Evolutionary conservation across 441 rosid species (phyloP).

Genomic region (Kokia cookei): DNA sequence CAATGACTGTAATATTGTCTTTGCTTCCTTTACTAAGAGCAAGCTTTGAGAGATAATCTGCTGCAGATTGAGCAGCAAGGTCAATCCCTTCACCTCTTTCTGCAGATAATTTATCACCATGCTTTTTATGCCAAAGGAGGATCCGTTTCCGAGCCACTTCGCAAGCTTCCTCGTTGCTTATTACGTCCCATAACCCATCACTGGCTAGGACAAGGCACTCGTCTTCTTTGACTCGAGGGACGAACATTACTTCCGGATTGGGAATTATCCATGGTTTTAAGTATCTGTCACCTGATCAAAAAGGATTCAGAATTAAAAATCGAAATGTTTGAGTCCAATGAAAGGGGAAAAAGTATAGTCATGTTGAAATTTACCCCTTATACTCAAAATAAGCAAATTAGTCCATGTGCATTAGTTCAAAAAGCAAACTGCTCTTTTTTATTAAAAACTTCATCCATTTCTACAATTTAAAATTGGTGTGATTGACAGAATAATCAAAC

Average conservation of each 20-base stretch:
- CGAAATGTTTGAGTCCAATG: neutral
- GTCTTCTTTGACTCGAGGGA: constrained; percentile 56
- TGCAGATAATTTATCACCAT: constrained; percentile 24
- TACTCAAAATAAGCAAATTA: too few relatives aligned
- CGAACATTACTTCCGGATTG: constrained; percentile 49
- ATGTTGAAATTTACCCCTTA: too few relatives aligned
- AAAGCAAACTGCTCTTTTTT: too few relatives aligned
- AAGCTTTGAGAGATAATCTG: constrained; percentile 51
- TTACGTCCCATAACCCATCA: constrained; percentile 71
- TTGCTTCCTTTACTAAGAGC: constrained; percentile 68
- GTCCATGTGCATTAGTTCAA: too few relatives aligned
- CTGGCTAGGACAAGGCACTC: constrained; percentile 60
- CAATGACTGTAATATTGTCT: constrained; percentile 57
- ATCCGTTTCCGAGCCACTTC: constrained; percentile 53
- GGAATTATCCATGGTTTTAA: constrained; percentile 67
- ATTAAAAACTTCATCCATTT: too few relatives aligned
- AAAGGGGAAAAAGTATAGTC: too few relatives aligned
- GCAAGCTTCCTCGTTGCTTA: constrained; percentile 59
- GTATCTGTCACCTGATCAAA: constrained; percentile 51
- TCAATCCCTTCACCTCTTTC: constrained; percentile 37
- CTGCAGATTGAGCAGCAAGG: constrained; percentile 55
- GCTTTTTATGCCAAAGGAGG: constrained; percentile 63
- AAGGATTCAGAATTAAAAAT: neutral
- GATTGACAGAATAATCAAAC: too few relatives aligned
- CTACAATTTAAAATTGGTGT: too few relatives aligned